phyloP scores from a whole-genome alignment of 1,284 basidiomycete genomes.

The Papiliotrema fonsecae region DNA sequence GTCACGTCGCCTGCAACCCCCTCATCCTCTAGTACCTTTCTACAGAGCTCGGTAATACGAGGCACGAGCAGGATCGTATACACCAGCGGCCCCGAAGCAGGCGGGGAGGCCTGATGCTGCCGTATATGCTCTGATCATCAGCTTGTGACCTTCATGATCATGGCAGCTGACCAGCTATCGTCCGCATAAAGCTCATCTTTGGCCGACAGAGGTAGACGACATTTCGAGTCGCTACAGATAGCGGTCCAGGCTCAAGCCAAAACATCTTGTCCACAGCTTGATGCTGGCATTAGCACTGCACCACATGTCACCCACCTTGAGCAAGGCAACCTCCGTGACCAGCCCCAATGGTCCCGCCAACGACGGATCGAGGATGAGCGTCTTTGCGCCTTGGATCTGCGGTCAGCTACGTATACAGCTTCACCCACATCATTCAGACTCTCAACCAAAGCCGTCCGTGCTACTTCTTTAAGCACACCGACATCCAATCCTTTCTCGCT shows the following conservation, averaged over 20 bases:
- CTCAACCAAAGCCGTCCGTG: slow-evolving; percentile 69
- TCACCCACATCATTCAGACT: slow-evolving; percentile 71
- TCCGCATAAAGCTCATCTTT: slow-evolving; percentile 74
- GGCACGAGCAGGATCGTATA: slow-evolving; percentile 91
- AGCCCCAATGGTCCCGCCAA: slow-evolving; percentile 89
- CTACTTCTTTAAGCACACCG: slow-evolving; percentile 67
- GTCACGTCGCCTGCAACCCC: slow-evolving; percentile 86
- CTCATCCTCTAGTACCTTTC: slow-evolving; percentile 78
- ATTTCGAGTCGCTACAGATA: slow-evolving; percentile 78
- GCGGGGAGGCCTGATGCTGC: slow-evolving; percentile 58
- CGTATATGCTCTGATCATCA: slow-evolving; percentile 74
- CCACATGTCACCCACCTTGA: slow-evolving; percentile 62
- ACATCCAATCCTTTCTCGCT: slow-evolving; percentile 55
- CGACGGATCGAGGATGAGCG: slow-evolving; percentile 82
- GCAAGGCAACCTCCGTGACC: slow-evolving; percentile 81
- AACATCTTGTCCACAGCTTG: slow-evolving; percentile 99
- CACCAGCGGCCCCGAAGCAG: slow-evolving; percentile 45
- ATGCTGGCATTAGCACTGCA: slow-evolving; percentile 56
- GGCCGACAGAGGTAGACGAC: slow-evolving; percentile 93
- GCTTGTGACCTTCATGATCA: not conserved
- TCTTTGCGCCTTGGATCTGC: slow-evolving; percentile 90
- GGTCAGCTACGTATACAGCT: not conserved
- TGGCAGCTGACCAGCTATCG: slow-evolving; percentile 70
- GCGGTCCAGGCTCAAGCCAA: slow-evolving; percentile 87
- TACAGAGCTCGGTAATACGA: slow-evolving; percentile 76